Evolutionary conservation across 352 stramenopile species (phyloP).

Genomic region (Phytophthora crassamura): DNA sequence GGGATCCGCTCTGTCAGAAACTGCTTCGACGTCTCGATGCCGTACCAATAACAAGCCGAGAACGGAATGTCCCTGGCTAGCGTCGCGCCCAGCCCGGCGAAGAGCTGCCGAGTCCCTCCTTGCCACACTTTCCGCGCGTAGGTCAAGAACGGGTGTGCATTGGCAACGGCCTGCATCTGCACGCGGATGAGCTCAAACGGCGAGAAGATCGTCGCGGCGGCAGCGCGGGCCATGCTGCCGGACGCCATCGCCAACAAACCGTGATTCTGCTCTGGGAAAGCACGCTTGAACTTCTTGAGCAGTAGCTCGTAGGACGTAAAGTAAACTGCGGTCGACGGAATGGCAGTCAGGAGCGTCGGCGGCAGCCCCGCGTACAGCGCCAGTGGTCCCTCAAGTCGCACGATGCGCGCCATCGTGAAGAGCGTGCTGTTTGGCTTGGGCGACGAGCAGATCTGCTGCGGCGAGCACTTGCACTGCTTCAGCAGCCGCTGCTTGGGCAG

Average conservation of each 20-base stretch:
- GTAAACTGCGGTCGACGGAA: conserved; percentile 95
- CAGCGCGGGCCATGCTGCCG: conserved; percentile 56
- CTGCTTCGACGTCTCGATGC: conserved; percentile 88
- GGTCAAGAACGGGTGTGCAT: conserved; percentile 56
- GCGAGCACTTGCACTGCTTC: conserved; percentile 58
- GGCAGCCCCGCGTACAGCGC: conserved; percentile 84
- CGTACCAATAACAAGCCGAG: conserved; percentile 93
- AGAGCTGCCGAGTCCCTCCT: conserved; percentile 54
- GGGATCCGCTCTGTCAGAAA: conserved; percentile 38
- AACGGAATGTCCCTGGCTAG: conserved; percentile 96
- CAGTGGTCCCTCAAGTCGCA: conserved; percentile 59
- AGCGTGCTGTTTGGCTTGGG: conserved; percentile 57
- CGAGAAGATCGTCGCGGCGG: conserved; percentile 75
- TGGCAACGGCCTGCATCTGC: conserved; percentile 81
- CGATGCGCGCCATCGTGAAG: conserved; percentile 73
- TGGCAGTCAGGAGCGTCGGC: conserved; percentile 91
- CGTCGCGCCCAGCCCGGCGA: conserved; percentile 86
- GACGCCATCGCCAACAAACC: conserved; percentile 57
- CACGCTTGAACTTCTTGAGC: conserved; percentile 38
- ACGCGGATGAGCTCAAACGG: conserved; percentile 90
- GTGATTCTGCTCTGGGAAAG: conserved; percentile 48
- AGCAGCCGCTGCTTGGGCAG: conserved; percentile 67
- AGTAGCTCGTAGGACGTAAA: conserved; percentile 94
- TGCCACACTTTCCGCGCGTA: conserved; percentile 49
- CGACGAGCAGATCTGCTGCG: conserved; percentile 49